A percentile compares a stretch with the other conserved stretches of the same genome.
Evolutionary conservation across 192 early-diverging fungal genomes (phyloP).

Genomic region (Dissophora ornata): DNA sequence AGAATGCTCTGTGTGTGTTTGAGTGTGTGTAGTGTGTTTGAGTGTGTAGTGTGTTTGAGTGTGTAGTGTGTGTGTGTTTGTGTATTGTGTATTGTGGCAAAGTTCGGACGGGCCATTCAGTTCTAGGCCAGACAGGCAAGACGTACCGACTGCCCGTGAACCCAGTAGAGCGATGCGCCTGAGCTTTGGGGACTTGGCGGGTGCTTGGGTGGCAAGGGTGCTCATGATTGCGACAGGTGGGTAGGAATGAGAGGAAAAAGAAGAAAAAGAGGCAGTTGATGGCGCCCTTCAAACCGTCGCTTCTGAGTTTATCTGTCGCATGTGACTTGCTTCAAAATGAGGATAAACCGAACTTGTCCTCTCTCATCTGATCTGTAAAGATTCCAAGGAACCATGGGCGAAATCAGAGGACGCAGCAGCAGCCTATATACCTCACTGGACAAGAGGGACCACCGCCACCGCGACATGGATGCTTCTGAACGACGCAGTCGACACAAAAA

Average conservation of each 20-base stretch:
- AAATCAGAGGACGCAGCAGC: conserved; percentile 19
- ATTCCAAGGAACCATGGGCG: conserved; percentile 27
- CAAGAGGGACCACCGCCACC: not conserved
- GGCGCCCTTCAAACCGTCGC: too few relatives aligned
- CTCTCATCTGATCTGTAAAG: too few relatives aligned
- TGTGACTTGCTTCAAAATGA: too few relatives aligned
- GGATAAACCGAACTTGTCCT: too few relatives aligned
- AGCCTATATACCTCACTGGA: conserved; percentile 3
- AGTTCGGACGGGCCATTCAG: too few relatives aligned
- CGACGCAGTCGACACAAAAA: not conserved
- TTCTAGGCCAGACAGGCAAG: not conserved
- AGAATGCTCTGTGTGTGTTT: too few relatives aligned
- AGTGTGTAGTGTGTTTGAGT: too few relatives aligned
- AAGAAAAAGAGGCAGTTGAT: not conserved
- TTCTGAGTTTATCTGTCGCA: too few relatives aligned
- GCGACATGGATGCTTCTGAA: not conserved
- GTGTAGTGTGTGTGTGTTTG: too few relatives aligned
- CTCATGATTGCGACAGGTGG: conserved; percentile 21
- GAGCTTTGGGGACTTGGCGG: conserved; percentile 66
- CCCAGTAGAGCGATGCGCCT: conserved; percentile 87
- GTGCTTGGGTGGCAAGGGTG: conserved; percentile 32
- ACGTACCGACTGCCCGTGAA: conserved; percentile 79
- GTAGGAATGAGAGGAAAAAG: conserved; percentile 3
- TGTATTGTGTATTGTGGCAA: too few relatives aligned
- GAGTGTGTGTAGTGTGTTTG: too few relatives aligned